Base-by-base conservation (phyloP, 768 basidiomycete genomes). In the Suillus subaureus region DNA sequence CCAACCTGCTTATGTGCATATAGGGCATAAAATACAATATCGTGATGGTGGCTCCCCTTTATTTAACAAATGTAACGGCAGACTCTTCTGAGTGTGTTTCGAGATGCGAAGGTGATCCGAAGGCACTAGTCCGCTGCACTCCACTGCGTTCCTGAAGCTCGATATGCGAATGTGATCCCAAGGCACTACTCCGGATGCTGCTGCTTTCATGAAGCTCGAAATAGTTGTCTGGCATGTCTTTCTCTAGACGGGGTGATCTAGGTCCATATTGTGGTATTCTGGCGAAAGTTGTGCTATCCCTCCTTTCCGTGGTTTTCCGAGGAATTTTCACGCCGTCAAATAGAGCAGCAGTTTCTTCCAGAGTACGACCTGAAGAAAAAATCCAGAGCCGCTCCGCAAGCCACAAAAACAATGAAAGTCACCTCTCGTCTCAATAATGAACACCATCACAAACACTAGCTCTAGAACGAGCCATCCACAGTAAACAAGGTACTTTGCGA, bases 311-410 rank as follows among this genome's bases (percentile, higher is more conserved):
- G 55, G 88, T 78, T 61, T 83, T 81, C 13, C 78, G 74, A 33
- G 77, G 78, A 12, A 18, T 2, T 42, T 60, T 64, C 15, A 68
- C 84, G 18, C 90, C 88, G 65, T 92, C 91, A 62, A 92, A 92
- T 11, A 92, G 75, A 6, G 84, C 85, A 0, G 90, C 85, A 0
- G 90, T 92, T 73, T 92, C 91, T 74, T 92, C 91, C 39, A 91
- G 79, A 3, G 90, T 91, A 47, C 85, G 82, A 18, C 87, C 86
- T 82, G 61, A 58, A 65, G 28, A 64, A 61, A 67, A 43, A 66
- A 64, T 62, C 33, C 72, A 61, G 35, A 68, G 66, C 35, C 8
- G 66, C 12, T 35, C 35, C 35, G 5, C 43, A 63, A 69, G 1
- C 45, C 57, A 33, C 31, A 21, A 15, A 49, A 54, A 51, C 18